A percentile compares a stretch with the other conserved stretches of the same genome.
phyloP scores from a whole-genome alignment of 2,329 filamentous ascomycete genomes.

The Diaporthe sp. region DNA sequence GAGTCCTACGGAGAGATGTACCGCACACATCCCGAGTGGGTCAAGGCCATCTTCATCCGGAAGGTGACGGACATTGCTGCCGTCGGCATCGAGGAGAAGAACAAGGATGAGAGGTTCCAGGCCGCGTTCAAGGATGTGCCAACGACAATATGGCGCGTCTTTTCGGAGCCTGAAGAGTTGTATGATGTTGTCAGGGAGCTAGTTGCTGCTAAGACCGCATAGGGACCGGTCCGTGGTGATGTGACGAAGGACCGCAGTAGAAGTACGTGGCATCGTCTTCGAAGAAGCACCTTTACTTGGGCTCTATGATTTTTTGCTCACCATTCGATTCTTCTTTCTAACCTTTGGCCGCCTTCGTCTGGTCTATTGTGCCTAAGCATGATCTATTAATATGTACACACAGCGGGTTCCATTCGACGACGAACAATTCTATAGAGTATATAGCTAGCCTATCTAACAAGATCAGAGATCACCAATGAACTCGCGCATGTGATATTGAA shows the following conservation, averaged over 20 bases:
- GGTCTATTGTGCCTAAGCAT: not conserved
- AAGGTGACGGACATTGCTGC: slow-evolving; percentile 82
- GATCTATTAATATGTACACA: not conserved
- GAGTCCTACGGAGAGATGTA: slow-evolving; percentile 89
- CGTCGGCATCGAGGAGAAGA: slow-evolving; percentile 78
- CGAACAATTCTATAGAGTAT: not conserved
- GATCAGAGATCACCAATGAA: not conserved
- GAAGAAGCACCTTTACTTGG: slow-evolving; percentile 13
- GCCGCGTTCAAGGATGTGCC: slow-evolving; percentile 85
- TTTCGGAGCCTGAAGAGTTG: slow-evolving; percentile 81
- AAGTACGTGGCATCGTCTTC: not conserved
- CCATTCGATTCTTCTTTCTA: not conserved
- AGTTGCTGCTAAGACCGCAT: slow-evolving; percentile 30
- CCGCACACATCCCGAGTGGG: slow-evolving; percentile 78
- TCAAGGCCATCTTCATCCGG: slow-evolving; percentile 86
- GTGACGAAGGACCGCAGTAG: not conserved
- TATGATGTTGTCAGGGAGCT: slow-evolving; percentile 52
- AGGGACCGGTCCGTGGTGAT: not conserved
- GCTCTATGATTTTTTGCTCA: not conserved
- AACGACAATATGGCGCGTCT: slow-evolving; percentile 81
- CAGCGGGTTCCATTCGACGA: not conserved
- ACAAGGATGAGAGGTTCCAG: slow-evolving; percentile 81
- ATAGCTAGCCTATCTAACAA: not conserved
- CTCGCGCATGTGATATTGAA: not conserved
- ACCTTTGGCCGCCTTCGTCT: not conserved